These are phyloP conservation scores for Apophysomyces sp. DNA, from an alignment of 371 early-diverging fungal species.

Conservation along the genomic window DNA sequence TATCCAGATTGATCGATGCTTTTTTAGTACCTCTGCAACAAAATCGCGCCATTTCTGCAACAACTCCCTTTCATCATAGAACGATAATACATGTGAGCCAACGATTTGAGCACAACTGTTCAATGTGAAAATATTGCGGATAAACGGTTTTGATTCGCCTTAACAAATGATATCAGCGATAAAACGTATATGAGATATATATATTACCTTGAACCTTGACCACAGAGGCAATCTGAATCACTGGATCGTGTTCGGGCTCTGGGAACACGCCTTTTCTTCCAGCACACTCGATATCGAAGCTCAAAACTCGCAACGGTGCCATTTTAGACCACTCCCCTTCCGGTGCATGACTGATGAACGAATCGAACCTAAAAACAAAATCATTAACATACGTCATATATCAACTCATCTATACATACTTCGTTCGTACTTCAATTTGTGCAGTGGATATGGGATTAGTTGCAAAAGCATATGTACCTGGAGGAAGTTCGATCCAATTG, in stretches of 20 bases:
- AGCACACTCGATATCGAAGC: constrained; percentile 99
- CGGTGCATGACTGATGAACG: constrained; percentile 84
- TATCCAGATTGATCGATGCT: not conserved
- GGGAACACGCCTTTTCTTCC: constrained; percentile 98
- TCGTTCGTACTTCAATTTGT: constrained; percentile 81
- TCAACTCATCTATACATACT: constrained; percentile 33
- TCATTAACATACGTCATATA: not conserved
- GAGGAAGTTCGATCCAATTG: constrained; percentile 92
- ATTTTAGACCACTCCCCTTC: constrained; percentile 92
- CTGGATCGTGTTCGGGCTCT: constrained; percentile 90
- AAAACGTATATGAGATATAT: not conserved
- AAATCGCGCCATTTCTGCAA: constrained; percentile 91
- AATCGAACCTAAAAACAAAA: constrained; percentile 49
- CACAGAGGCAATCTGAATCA: constrained; percentile 99
- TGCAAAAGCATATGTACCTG: constrained; percentile 62
- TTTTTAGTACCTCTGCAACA: constrained; percentile 52
- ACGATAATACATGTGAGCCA: constrained; percentile 88
- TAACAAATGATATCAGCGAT: not conserved
- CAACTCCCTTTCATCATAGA: constrained; percentile 85
- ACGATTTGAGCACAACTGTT: constrained; percentile 91
- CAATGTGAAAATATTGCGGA: constrained; percentile 93
- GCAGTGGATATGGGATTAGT: constrained; percentile 56
- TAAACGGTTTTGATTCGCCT: constrained; percentile 85
- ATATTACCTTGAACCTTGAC: constrained; percentile 87
- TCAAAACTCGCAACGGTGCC: constrained; percentile 96